These are phyloP conservation scores for Casuarina cunninghamiana DNA, from an alignment of 306 rosid genomes.

Conservation along the genomic window DNA sequence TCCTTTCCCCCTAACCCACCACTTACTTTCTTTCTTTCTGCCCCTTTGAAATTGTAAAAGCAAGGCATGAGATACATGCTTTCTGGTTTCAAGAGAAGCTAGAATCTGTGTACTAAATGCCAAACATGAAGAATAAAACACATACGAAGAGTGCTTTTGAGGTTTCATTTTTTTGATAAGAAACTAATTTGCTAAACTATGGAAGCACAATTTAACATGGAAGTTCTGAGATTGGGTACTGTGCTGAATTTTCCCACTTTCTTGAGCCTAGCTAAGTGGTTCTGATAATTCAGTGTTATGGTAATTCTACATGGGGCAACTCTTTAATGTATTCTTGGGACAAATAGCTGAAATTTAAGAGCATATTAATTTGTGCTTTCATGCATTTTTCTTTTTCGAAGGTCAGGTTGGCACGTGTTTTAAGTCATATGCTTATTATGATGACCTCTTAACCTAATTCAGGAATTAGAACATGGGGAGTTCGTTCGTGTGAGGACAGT, in stretches of 20 bases:
- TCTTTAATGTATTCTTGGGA: too few species aligned
- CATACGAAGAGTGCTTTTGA: too few species aligned
- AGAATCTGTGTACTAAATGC: not conserved
- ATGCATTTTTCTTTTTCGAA: too few species aligned
- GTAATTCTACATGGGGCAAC: not conserved
- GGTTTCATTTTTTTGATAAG: too few species aligned
- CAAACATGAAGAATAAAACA: not conserved
- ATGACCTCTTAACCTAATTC: conserved; percentile 25
- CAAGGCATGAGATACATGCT: not conserved
- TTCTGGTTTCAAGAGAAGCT: not conserved
- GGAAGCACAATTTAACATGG: not conserved
- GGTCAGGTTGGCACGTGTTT: not conserved
- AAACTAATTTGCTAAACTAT: too few species aligned
- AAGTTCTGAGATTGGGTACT: not conserved
- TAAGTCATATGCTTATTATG: not conserved
- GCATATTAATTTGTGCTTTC: too few species aligned
- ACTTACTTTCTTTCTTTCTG: not conserved
- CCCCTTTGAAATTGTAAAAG: not conserved
- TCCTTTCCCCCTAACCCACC: not conserved
- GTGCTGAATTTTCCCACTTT: not conserved
- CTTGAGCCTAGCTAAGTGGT: not conserved
- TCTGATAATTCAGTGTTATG: too few species aligned
- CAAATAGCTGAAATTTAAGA: too few species aligned
- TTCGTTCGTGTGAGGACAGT: conserved; percentile 85
- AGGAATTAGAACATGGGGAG: conserved; percentile 84